Evolutionary conservation across 2,329 filamentous ascomycete species (phyloP).

Genomic region (Aureobasidium leucospermi): DNA sequence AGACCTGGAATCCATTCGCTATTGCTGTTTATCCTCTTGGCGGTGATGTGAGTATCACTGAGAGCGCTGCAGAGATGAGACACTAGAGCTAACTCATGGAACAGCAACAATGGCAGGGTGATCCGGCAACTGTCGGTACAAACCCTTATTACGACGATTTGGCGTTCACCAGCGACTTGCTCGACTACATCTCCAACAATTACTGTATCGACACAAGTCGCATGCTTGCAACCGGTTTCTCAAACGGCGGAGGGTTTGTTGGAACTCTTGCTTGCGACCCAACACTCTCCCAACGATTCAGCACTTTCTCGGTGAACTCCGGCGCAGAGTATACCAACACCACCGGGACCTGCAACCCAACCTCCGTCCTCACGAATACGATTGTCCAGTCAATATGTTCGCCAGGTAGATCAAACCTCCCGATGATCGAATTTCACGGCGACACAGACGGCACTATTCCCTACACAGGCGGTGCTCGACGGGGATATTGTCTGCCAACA

Average conservation of each 20-base stretch:
- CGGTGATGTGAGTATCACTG: conserved; percentile 32
- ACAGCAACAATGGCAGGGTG: conserved; percentile 34
- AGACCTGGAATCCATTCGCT: conserved; percentile 36
- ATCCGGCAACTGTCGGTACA: conserved; percentile 31
- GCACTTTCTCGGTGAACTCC: conserved; percentile 43
- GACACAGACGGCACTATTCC: conserved; percentile 31
- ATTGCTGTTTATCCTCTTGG: conserved; percentile 41
- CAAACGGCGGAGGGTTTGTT: conserved; percentile 46
- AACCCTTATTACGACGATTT: conserved; percentile 31
- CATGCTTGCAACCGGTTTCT: conserved; percentile 44
- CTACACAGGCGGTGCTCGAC: conserved; percentile 27
- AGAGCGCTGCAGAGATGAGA: conserved; percentile 30
- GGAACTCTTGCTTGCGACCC: conserved; percentile 42
- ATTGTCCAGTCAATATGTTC: conserved; percentile 18
- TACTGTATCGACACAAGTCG: conserved; percentile 40
- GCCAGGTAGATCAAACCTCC: conserved; percentile 23
- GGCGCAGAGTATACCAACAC: conserved; percentile 37
- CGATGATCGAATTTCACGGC: conserved; percentile 39
- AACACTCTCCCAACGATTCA: conserved; percentile 33
- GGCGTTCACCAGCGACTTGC: conserved; percentile 35
- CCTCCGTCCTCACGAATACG: conserved; percentile 21
- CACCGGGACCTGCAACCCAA: conserved; percentile 16
- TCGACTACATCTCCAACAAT: conserved; percentile 26
- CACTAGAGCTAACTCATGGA: conserved; percentile 36
- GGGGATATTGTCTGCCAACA: conserved; percentile 12